Conservation (phyloP, 106 monocot species). For the Platanthera zijinensis region DNA sequence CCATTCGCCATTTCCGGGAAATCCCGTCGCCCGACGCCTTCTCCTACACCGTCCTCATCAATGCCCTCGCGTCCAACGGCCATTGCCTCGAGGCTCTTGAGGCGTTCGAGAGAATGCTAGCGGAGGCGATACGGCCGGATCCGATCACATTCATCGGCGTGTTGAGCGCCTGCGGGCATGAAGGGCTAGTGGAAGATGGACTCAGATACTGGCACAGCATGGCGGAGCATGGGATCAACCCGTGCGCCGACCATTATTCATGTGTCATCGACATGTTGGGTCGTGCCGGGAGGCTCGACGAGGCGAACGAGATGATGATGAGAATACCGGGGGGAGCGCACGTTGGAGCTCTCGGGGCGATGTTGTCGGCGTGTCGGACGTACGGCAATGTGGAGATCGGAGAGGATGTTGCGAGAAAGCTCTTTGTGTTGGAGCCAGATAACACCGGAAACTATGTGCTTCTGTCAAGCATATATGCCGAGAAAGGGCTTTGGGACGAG, state of each 20-base stretch:
- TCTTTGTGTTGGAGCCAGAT: slow-evolving; percentile 43
- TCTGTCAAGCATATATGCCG: slow-evolving; percentile 54
- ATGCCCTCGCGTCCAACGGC: slow-evolving; percentile 55
- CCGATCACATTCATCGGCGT: slow-evolving; percentile 48
- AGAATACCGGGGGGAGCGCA: slow-evolving; percentile 34
- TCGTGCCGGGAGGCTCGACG: slow-evolving; percentile 48
- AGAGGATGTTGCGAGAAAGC: slow-evolving; percentile 32
- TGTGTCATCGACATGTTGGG: slow-evolving; percentile 49
- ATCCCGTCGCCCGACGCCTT: slow-evolving; percentile 30
- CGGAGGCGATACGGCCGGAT: slow-evolving; percentile 31
- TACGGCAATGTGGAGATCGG: slow-evolving; percentile 45
- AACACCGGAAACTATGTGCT: slow-evolving; percentile 54
- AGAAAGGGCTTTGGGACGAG: slow-evolving; percentile 36
- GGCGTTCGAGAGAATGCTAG: slow-evolving; percentile 33
- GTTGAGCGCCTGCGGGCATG: slow-evolving; percentile 50
- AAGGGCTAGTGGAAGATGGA: slow-evolving; percentile 39
- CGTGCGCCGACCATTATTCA: slow-evolving; percentile 38
- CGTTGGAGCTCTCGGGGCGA: slow-evolving; percentile 44
- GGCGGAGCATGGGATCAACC: slow-evolving; percentile 28
- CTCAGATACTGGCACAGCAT: slow-evolving; percentile 35
- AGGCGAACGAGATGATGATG: slow-evolving; percentile 34
- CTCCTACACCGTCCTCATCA: slow-evolving; percentile 51
- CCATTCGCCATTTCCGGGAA: slow-evolving; percentile 28
- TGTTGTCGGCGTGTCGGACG: slow-evolving; percentile 50
- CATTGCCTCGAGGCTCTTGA: slow-evolving; percentile 30